Conservation (phyloP, 108 stramenopile species). For the Conticribra weissflogii region DNA sequence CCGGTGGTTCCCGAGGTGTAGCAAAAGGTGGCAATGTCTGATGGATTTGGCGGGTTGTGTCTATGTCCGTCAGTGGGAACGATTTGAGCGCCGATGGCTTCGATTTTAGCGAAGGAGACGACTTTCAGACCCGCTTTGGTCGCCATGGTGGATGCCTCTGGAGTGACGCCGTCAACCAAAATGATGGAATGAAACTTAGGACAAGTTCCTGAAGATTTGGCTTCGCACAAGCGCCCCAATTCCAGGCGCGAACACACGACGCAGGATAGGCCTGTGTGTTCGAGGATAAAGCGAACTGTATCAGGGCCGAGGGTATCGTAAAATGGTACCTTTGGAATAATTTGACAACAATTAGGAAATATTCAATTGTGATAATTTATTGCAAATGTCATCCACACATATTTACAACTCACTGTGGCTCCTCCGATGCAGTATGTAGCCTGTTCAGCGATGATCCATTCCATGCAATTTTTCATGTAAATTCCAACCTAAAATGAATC, state of each 20-base stretch:
- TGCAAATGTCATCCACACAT: too few relatives aligned
- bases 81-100: conserved; percentile 73
- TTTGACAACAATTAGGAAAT: too few relatives aligned
- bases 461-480: conserved; percentile 94
- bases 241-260: conserved; percentile 83
- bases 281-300: conserved; percentile 84
- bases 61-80: conserved; percentile 64
- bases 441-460: conserved; percentile 95
- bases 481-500: conserved; percentile 60
- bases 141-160: conserved; percentile 60
- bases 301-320: conserved; percentile 96
- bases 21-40: conserved; percentile 71
- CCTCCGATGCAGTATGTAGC: conserved; percentile 80
- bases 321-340: too few relatives aligned
- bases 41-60: conserved; percentile 69
- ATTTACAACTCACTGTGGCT: conserved; percentile 86
- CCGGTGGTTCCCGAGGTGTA: conserved; percentile 54
- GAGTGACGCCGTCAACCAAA: conserved; percentile 75
- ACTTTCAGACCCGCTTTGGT: conserved; percentile 59
- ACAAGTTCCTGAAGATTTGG: conserved; percentile 62
- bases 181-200: conserved; percentile 59
- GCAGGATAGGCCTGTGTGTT: conserved; percentile 79
- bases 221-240: conserved; percentile 70
- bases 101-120: conserved; percentile 80
- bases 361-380: too few relatives aligned